phyloP scores from a whole-genome alignment of 345 rosid species.

The Triadica sebifera region DNA sequence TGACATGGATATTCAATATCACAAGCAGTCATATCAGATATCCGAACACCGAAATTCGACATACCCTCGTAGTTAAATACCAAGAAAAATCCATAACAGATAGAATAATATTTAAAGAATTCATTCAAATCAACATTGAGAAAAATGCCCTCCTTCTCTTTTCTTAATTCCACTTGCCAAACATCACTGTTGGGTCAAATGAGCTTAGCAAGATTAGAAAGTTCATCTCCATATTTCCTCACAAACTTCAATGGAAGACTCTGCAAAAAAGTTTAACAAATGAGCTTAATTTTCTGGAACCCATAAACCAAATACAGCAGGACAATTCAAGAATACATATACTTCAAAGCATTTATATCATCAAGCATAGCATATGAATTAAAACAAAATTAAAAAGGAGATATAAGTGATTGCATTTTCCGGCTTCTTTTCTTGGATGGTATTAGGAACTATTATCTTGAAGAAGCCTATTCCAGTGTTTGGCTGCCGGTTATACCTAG shows the following conservation, averaged over 20 bases:
- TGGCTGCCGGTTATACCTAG: background rate
- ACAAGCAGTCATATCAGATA: slow-evolving; percentile 5
- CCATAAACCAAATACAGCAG: background rate
- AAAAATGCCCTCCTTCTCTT: background rate
- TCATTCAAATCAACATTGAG: background rate
- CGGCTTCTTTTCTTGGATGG: background rate
- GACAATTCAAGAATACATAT: background rate
- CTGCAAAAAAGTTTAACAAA: background rate
- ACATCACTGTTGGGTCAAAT: background rate
- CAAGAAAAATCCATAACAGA: background rate
- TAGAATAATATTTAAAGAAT: background rate
- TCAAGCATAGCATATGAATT: no score
- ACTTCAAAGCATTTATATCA: no score
- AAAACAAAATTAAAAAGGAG: background rate
- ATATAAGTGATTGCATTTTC: background rate
- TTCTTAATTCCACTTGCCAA: background rate
- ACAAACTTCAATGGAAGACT: background rate
- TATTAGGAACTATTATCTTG: background rate
- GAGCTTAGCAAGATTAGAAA: background rate
- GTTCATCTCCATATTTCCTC: slow-evolving; percentile 8
- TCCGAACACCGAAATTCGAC: slow-evolving; percentile 8
- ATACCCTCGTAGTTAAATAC: slow-evolving; percentile 10
- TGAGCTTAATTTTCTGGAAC: background rate
- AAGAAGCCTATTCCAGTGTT: background rate
- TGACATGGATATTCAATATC: background rate